These are phyloP conservation scores for Excoecaria agallocha DNA, from an alignment of 345 rosid species.

Conservation along the genomic window DNA sequence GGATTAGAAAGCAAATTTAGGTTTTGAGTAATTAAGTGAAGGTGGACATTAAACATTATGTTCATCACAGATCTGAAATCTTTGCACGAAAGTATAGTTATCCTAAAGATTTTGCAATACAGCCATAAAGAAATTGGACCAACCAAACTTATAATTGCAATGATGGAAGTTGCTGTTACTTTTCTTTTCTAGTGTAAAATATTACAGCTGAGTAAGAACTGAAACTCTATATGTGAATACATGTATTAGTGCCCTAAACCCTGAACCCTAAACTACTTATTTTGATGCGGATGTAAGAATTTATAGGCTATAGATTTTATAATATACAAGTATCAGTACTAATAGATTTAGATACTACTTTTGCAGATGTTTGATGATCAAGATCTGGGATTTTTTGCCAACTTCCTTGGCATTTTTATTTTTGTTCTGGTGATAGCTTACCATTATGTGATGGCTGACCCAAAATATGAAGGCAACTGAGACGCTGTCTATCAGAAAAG, in stretches of 20 bases:
- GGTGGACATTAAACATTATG: background rate
- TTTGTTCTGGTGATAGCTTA: conserved; percentile 72
- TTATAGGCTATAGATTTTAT: background rate
- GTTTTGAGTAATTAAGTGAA: background rate
- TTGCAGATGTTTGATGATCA: conserved; percentile 88
- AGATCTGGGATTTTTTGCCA: conserved; percentile 70
- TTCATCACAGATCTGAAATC: too few species aligned
- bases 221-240: background rate
- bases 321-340: background rate
- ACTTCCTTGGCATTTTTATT: conserved; percentile 74
- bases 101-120: background rate
- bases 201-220: background rate
- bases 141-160: background rate
- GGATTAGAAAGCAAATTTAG: background rate
- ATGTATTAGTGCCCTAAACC: too few species aligned
- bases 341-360: conserved; percentile 8
- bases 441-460: conserved; percentile 86
- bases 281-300: background rate
- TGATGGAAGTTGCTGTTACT: background rate
- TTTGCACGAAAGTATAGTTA: background rate
- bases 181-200: background rate
- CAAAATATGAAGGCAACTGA: conserved; percentile 71
- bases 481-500: background rate
- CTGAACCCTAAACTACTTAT: too few species aligned
- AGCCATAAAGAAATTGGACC: background rate